Base-by-base conservation (phyloP, 2,329 filamentous ascomycete genomes). In the Tolypocladium tropicale region DNA sequence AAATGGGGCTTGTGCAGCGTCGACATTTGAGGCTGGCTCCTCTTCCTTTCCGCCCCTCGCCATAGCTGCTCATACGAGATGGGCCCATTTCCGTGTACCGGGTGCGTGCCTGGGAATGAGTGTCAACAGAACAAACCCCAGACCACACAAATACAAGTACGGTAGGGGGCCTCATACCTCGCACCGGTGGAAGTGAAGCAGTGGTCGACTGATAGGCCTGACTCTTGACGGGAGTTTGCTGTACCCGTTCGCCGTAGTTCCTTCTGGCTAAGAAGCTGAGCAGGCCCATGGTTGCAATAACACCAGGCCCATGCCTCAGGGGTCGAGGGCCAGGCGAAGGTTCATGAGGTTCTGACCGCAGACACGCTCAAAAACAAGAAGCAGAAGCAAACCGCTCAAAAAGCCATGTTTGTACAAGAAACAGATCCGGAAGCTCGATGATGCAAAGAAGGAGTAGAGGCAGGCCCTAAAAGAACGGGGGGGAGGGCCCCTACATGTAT, bases 211-310 rank as follows among this genome's bases (percentile, higher is more conserved):
- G 28, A n/a, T 55, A 50, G 18, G 39, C 41, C 23, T 28, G 52
- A 14, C 46, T n/a, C 11, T 23, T 30, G 33, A 30, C 4, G 9
- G 43, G 16, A 6, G 41, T 11, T 11, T 55, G 43, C 41, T n/a
- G 23, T 18, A 23, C 9, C 25, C 53, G 43, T 11, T 55, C 53
- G 21, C 11, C 37, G 23, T 10, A 18, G 37, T 30, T 50, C 21
- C 43, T 46, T 48, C 52, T 46, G 21, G 46, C 37, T 10, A 57
- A 36, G 52, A 57, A 57, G 46, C 55, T 57, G 46, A 57, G 30
- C 9, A 57, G 30, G 7, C 55, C 55, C 55, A 57, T 57, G 55
- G 21, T 18, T 28, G 25, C 23, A 6, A 21, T 43, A 18, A 21
- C 34, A 18, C 16, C 11, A 43, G 18, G 46, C 37, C 54, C 36